Conservation (phyloP, 2,329 filamentous ascomycete genomes). For the Periconia sp. region DNA sequence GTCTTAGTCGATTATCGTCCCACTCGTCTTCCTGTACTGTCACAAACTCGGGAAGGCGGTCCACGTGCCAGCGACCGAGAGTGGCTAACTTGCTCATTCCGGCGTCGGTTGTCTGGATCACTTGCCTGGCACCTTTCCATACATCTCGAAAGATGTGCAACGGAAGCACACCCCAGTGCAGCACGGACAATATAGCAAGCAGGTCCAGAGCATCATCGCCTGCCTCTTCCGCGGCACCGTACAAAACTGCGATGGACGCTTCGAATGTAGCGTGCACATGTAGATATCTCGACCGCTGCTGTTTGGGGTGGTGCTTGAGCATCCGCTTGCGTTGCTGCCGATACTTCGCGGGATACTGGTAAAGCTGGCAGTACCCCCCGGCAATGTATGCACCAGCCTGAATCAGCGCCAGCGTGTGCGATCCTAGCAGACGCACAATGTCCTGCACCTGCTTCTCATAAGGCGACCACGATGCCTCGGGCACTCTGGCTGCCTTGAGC, state of each 20-base stretch:
- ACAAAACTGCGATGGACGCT: conserved; percentile 34
- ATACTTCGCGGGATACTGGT: conserved; percentile 29
- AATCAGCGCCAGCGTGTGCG: conserved; percentile 34
- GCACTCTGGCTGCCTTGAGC: conserved; percentile 17
- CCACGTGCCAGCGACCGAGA: conserved; percentile 9
- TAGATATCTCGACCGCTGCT: conserved; percentile 39
- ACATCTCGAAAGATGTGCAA: conserved; percentile 37
- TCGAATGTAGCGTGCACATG: conserved; percentile 48
- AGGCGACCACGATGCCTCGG: conserved; percentile 4
- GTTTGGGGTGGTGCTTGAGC: conserved; percentile 28
- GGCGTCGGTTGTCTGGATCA: conserved; percentile 3
- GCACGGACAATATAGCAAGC: conserved; percentile 35
- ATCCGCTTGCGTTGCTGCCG: conserved; percentile 29
- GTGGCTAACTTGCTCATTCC: conserved; percentile 8
- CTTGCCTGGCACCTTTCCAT: conserved; percentile 19
- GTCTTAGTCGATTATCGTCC: conserved; percentile 26
- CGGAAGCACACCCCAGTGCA: conserved; percentile 30
- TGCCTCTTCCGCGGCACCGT: conserved; percentile 18
- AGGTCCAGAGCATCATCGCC: conserved; percentile 34
- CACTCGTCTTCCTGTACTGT: conserved; percentile 23
- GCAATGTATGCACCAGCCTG: conserved; percentile 38
- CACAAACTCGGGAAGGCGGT: conserved; percentile 18
- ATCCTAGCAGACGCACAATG: conserved; percentile 17
- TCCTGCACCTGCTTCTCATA: conserved; percentile 10
- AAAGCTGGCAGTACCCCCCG: conserved; percentile 26